Evolutionary conservation across 139 green algal genomes (phyloP), one percentile per base, ranked within the genome.

Genomic region (Volvox reticuliferus): DNA sequence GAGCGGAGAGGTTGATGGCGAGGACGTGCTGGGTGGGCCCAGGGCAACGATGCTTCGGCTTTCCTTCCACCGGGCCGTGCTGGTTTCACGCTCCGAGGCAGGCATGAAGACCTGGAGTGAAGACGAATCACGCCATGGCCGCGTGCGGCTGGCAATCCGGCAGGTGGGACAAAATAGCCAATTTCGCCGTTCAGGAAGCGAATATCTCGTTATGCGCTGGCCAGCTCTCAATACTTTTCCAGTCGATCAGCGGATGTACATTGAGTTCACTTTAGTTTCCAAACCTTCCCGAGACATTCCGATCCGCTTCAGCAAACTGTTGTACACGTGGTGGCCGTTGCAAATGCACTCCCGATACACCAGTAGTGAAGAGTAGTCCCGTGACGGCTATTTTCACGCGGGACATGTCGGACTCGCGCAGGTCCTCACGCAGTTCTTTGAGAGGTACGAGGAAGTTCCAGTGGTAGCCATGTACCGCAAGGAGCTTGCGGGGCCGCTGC

Each of bases 381-480:
- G n/a, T n/a, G n/a, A n/a, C n/a, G n/a, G n/a, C n/a, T n/a, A n/a
- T n/a, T n/a, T n/a, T n/a, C n/a, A n/a, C n/a, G n/a, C n/a, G 5
- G 44, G 44, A 5, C 44, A 55, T 55, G 44, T 55, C 9, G 44
- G 44, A 55, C 44, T 55, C 65, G 65, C 65, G 65, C 24, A 91
- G 75, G 96, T 96, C 62, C 80, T 99, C 87, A 68, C 86, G 35
- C 86, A 94, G 61, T 92, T 98, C 75, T 97, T 95, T 68, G 92
- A 96, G 21, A 76, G 61, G 26, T 69, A 87, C 37, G 94, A 95
- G 91, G 94, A 96, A 89, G 82, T 94, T 1, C 91, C 91, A 0
- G 77, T 96, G 67, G 63, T 94, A 30, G 94, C 35, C 28, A 92
- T 95, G 92, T 95, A 94, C 92, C 92, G 96, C 69, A 99, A 99